phyloP scores from a whole-genome alignment of 1,284 basidiomycete species.

The Papiliotrema laurentii region DNA sequence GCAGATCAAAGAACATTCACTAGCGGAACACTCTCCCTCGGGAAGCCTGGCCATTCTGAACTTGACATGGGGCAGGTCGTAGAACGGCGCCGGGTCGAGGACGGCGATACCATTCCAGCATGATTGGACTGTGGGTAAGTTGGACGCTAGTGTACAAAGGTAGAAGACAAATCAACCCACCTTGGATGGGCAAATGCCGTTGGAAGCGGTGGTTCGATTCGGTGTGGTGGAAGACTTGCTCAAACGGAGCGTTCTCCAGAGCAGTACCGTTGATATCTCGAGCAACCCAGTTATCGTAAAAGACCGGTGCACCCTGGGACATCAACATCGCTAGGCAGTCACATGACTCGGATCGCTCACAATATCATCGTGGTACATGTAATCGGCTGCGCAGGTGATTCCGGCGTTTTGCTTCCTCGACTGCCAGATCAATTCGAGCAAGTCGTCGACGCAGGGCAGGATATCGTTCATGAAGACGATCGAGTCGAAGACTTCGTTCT shows the following conservation, averaged over 20 bases:
- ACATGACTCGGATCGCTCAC: constrained; percentile 49
- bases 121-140: constrained; percentile 61
- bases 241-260: constrained; percentile 92
- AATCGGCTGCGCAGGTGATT: constrained; percentile 92
- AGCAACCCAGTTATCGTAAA: constrained; percentile 98
- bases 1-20: constrained; percentile 89
- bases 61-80: constrained; percentile 75
- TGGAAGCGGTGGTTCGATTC: constrained; percentile 74
- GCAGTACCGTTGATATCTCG: constrained; percentile 95
- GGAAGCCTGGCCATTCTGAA: constrained; percentile 83
- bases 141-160: background rate
- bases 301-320: constrained; percentile 70
- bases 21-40: constrained; percentile 84
- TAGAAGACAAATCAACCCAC: constrained; percentile 15
- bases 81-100: constrained; percentile 88
- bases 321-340: constrained; percentile 3
- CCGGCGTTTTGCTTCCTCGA: constrained; percentile 84
- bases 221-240: constrained; percentile 79
- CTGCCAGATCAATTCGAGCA: constrained; percentile 94
- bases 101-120: constrained; percentile 97
- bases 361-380: constrained; percentile 95
- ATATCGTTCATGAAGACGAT: constrained; percentile 99
- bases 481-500: constrained; percentile 86
- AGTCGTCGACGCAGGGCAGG: constrained; percentile 87
- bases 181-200: constrained; percentile 80